phyloP scores from a whole-genome alignment of 1,139 yeast species.

The Hyphopichia fennica region DNA sequence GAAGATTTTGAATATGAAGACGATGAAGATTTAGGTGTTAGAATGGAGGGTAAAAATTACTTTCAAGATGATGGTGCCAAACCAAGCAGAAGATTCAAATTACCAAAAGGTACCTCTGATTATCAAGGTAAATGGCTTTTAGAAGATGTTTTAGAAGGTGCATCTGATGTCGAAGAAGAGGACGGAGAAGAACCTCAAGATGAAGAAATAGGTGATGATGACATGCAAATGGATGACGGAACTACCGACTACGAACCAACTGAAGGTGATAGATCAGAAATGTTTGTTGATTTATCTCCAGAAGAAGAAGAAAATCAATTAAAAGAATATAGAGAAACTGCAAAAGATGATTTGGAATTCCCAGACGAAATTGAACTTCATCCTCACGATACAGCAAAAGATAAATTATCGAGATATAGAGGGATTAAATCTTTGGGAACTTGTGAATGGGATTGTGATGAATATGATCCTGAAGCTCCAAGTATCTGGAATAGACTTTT shows the following conservation, averaged over 20 bases:
- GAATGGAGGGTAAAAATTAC: constrained; percentile 71
- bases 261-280: constrained; percentile 55
- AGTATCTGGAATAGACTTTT: constrained; percentile 73
- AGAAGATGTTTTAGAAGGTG: constrained; percentile 50
- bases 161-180: constrained; percentile 55
- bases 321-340: constrained; percentile 64
- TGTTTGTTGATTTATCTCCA: constrained; percentile 70
- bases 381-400: constrained; percentile 74
- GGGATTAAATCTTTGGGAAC: constrained; percentile 82
- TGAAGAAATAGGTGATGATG: constrained; percentile 27
- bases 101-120: constrained; percentile 89
- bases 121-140: constrained; percentile 93
- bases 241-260: constrained; percentile 39
- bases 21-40: constrained; percentile 55
- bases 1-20: constrained; percentile 45
- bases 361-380: constrained; percentile 92
- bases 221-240: constrained; percentile 26
- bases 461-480: constrained; percentile 74
- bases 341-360: constrained; percentile 83
- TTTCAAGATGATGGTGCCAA: constrained; percentile 43
- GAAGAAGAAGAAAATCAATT: constrained; percentile 86
- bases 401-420: constrained; percentile 73
- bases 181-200: constrained; percentile 34
- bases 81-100: constrained; percentile 35
- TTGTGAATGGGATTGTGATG: constrained; percentile 88